Evolutionary conservation across 2,329 filamentous ascomycete genomes (phyloP).

Genomic region (Zarea fungicola): DNA sequence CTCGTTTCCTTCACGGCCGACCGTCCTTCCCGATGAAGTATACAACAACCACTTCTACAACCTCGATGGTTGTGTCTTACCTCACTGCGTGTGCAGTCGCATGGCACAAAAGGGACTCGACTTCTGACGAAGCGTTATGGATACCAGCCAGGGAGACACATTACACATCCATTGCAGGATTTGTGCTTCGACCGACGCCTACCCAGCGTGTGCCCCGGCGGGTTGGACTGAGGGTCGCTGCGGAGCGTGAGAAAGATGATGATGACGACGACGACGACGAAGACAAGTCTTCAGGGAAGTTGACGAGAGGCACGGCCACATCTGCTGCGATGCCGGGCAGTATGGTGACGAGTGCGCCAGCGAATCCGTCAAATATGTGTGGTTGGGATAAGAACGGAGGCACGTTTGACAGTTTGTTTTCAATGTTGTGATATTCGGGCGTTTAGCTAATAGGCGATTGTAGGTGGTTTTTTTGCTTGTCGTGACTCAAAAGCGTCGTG

Average conservation of each 20-base stretch:
- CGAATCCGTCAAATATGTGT: neutral
- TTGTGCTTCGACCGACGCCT: neutral
- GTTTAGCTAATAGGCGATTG: neutral
- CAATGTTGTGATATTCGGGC: neutral
- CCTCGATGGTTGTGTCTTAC: too few species aligned
- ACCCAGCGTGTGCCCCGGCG: neutral
- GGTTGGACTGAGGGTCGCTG: neutral
- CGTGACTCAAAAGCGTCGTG: neutral
- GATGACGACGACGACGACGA: conserved; percentile 5
- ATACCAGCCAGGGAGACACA: neutral
- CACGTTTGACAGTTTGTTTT: too few species aligned
- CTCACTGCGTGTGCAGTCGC: too few species aligned
- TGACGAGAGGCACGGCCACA: neutral
- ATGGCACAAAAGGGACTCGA: too few species aligned
- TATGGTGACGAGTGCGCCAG: neutral
- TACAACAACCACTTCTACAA: too few species aligned
- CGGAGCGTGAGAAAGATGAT: neutral
- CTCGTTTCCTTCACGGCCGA: too few species aligned
- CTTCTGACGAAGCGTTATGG: neutral
- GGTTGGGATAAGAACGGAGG: conserved; percentile 7
- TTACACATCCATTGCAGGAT: neutral
- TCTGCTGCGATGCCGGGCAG: neutral
- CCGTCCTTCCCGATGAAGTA: too few species aligned
- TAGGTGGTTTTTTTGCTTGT: conserved; percentile 5
- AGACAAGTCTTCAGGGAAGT: neutral